Conservation (phyloP, 2,329 filamentous ascomycete species). For the Sphaerostilbella broomeana region DNA sequence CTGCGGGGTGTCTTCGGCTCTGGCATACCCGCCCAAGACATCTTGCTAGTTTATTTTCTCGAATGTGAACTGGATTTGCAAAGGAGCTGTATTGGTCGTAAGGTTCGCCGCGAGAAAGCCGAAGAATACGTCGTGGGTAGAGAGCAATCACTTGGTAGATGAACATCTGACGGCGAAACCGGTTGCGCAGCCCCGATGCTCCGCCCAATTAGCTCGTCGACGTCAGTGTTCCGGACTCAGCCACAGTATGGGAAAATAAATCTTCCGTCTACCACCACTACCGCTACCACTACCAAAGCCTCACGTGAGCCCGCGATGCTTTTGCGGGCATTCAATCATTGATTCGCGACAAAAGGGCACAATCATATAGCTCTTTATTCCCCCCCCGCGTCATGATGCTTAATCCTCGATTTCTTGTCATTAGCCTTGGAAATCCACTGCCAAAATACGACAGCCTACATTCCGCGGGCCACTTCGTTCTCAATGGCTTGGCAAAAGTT, state of each 20-base stretch:
- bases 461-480: conserved; percentile 75
- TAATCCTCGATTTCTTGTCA: conserved; percentile 60
- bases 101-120: too few relatives aligned
- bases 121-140: background rate
- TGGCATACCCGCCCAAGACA: conserved; percentile 69
- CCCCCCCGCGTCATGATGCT: conserved; percentile 25
- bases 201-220: conserved; percentile 24
- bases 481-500: conserved; percentile 51
- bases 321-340: background rate
- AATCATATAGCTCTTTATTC: conserved; percentile 6
- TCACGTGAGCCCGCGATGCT: conserved; percentile 26
- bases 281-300: background rate
- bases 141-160: conserved; percentile 5
- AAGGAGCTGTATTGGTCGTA: background rate
- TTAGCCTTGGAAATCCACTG: conserved; percentile 80
- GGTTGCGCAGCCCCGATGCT: conserved; percentile 27
- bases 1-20: conserved; percentile 22
- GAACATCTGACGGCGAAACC: conserved; percentile 15
- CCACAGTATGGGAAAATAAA: conserved; percentile 11
- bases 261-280: too few relatives aligned
- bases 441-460: conserved; percentile 74
- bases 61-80: conserved; percentile 1
- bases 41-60: conserved; percentile 29
- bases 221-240: conserved; percentile 18
- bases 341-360: background rate